Evolutionary conservation across 2,329 filamentous ascomycete species (phyloP).

Genomic region (Claviceps spartinae): DNA sequence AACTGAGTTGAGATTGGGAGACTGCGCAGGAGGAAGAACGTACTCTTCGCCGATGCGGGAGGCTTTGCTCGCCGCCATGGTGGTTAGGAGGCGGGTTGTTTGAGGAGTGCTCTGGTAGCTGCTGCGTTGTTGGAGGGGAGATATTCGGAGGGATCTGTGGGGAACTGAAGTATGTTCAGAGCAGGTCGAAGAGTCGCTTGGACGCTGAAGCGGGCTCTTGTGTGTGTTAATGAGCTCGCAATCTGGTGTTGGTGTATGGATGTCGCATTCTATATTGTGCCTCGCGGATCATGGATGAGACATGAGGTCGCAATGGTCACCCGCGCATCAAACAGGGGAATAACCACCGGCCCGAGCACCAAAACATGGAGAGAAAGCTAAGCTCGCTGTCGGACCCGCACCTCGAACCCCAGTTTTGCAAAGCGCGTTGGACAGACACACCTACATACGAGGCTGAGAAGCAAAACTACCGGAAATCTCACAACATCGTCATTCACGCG

Average conservation of each 20-base stretch:
- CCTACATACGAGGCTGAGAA: neutral
- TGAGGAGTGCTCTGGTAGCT: neutral
- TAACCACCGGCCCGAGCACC: slow-evolving; percentile 22
- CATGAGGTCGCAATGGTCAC: too few relatives aligned
- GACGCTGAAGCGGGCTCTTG: too few relatives aligned
- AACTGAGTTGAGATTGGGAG: neutral
- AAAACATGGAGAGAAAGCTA: slow-evolving; percentile 11
- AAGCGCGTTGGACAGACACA: neutral
- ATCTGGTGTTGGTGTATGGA: too few relatives aligned
- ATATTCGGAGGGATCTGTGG: too few relatives aligned
- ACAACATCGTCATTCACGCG: neutral
- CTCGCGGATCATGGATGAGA: neutral
- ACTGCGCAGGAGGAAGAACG: slow-evolving; percentile 14
- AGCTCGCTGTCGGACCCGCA: neutral
- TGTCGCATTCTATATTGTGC: too few relatives aligned
- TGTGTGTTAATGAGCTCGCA: too few relatives aligned
- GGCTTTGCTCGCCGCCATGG: slow-evolving; percentile 47
- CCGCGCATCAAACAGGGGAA: slow-evolving; percentile 10
- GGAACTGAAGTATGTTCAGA: too few relatives aligned
- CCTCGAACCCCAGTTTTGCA: slow-evolving; percentile 1
- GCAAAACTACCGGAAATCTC: neutral
- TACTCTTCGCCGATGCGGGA: slow-evolving; percentile 50
- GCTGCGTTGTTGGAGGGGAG: too few relatives aligned
- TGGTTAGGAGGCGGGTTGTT: neutral
- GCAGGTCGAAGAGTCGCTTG: too few relatives aligned